A percentile compares a stretch with the other conserved stretches of the same genome.
These are phyloP conservation scores for Breviolum minutum DNA, from an alignment of 73 alveolate species.

Conservation along the genomic window DNA sequence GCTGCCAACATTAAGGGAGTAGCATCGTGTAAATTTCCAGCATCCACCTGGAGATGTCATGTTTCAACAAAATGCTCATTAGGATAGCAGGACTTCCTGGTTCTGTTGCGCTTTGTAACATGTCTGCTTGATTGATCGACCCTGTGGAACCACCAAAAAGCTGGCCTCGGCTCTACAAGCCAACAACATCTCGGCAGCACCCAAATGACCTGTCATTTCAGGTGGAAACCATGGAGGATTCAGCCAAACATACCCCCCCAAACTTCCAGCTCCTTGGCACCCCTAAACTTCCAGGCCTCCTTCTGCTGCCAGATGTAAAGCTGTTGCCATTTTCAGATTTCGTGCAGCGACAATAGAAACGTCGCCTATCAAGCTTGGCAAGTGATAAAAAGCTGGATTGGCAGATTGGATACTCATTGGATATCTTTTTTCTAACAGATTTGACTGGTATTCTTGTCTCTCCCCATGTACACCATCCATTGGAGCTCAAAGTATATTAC, in stretches of 20 bases:
- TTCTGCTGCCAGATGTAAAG: constrained; percentile 6
- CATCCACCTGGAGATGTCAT: constrained; percentile 2
- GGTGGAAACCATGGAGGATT: background rate
- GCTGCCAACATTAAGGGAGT: constrained; percentile 54
- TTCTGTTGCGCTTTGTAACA: background rate
- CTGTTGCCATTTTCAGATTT: background rate
- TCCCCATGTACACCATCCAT: too few relatives aligned
- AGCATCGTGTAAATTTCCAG: constrained; percentile 4
- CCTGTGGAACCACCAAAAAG: background rate
- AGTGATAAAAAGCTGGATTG: too few relatives aligned
- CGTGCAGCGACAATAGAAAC: background rate
- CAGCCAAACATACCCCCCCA: too few relatives aligned
- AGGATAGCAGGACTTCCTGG: background rate
- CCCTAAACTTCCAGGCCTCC: background rate
- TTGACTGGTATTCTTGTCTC: too few relatives aligned
- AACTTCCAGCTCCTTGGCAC: too few relatives aligned
- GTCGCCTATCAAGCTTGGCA: background rate
- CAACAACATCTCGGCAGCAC: constrained; percentile 15
- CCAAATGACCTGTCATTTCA: background rate
- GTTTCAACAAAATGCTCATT: background rate
- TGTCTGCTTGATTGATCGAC: background rate
- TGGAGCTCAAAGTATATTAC: too few relatives aligned
- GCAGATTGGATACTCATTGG: too few relatives aligned
- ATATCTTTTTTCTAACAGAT: too few relatives aligned
- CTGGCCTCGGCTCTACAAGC: background rate